phyloP scores from a whole-genome alignment of 179 eudicot genomes.

The Beta corolliflora region DNA sequence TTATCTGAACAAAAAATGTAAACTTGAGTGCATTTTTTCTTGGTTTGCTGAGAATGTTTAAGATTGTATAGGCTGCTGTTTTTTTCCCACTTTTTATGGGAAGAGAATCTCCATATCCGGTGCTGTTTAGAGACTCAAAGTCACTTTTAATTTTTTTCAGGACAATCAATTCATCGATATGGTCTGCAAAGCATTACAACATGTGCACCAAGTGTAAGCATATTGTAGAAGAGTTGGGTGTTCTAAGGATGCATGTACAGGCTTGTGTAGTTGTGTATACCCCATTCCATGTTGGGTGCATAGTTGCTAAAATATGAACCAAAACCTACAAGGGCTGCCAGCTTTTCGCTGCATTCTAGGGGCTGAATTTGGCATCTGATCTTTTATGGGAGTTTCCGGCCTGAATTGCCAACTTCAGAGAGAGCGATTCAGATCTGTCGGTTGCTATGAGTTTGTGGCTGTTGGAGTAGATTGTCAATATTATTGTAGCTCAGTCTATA shows the following conservation, averaged over 20 bases:
- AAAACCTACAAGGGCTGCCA: constrained; percentile 12
- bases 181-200: constrained; percentile 66
- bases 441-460: constrained; percentile 15
- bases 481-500: constrained; percentile 19
- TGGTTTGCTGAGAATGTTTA: not conserved
- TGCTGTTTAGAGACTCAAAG: constrained; percentile 12
- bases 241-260: constrained; percentile 2
- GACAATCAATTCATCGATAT: constrained; percentile 77
- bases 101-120: not conserved
- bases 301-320: constrained; percentile 7
- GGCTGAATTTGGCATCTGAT: constrained; percentile 1
- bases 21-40: not conserved
- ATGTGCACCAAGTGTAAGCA: constrained; percentile 45
- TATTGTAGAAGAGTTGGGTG: constrained; percentile 15
- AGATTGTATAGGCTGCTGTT: not conserved
- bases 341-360: not conserved
- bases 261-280: constrained; percentile 23
- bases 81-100: too few relatives aligned
- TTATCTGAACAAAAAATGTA: not conserved
- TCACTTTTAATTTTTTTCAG: constrained; percentile 33
- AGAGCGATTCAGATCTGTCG: constrained; percentile 1
- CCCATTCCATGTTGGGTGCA: constrained; percentile 17
- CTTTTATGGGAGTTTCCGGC: constrained; percentile 1
- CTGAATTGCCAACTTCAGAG: constrained; percentile 8
- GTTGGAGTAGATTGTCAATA: constrained; percentile 28